These are phyloP conservation scores for Bacterosira constricta DNA, from an alignment of 108 stramenopile species.

Conservation along the genomic window DNA sequence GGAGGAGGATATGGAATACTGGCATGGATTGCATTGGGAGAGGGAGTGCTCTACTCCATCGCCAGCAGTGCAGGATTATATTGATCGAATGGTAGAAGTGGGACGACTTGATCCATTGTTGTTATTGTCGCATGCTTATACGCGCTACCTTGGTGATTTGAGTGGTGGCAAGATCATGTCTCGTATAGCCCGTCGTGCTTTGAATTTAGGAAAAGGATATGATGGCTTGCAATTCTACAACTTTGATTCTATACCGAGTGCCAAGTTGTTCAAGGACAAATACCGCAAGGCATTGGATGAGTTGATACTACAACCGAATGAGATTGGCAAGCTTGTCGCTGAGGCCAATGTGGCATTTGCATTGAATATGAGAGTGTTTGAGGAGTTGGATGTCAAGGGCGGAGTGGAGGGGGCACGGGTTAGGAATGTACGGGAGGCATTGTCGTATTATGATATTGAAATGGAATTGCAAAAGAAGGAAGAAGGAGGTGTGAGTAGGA, in stretches of 20 bases:
- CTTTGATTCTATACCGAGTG: constrained; percentile 63
- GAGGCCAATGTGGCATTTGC: constrained; percentile 92
- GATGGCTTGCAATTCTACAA: constrained; percentile 85
- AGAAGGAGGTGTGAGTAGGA: background rate
- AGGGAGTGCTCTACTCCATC: constrained; percentile 37
- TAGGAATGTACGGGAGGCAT: constrained; percentile 63
- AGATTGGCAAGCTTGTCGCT: constrained; percentile 63
- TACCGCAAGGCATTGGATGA: constrained; percentile 80
- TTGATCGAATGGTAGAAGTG: constrained; percentile 66
- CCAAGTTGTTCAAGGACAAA: constrained; percentile 86
- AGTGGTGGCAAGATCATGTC: constrained; percentile 82
- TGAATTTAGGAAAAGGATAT: constrained; percentile 49
- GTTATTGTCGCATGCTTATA: constrained; percentile 88
- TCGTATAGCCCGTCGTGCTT: constrained; percentile 71
- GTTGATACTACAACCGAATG: constrained; percentile 43
- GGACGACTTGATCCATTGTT: constrained; percentile 63
- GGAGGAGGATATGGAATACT: constrained; percentile 80
- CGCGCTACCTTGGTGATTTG: constrained; percentile 90
- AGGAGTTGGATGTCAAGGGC: constrained; percentile 84
- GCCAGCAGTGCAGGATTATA: constrained; percentile 78
- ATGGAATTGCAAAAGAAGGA: constrained; percentile 18
- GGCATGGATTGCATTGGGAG: constrained; percentile 55
- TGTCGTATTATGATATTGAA: constrained; percentile 40
- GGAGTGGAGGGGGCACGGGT: constrained; percentile 65
- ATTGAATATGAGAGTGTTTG: constrained; percentile 88